Conservation (phyloP, 805 yeast genomes). For the Candida schatavii region DNA sequence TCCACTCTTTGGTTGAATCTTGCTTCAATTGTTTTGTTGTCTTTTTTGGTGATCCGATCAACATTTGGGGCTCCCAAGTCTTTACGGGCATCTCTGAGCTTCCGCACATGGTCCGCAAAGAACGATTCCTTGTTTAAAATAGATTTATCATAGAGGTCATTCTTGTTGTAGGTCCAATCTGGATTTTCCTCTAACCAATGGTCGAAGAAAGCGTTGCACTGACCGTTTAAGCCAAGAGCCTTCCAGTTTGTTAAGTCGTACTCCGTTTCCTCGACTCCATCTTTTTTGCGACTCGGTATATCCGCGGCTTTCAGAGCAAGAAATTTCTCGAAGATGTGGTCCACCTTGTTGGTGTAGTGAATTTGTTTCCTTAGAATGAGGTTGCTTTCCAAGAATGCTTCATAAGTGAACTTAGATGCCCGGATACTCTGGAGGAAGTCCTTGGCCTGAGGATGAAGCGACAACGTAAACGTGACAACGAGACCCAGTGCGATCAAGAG, state of each 20-base stretch:
- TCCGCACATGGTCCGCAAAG: conserved; percentile 11
- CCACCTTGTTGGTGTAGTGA: conserved; percentile 25
- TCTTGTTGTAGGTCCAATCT: conserved; percentile 19
- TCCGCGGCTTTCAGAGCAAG: neutral
- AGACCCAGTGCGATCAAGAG: neutral
- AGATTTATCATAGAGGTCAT: conserved; percentile 17
- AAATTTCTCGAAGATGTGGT: conserved; percentile 18
- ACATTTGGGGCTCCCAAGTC: conserved; percentile 4
- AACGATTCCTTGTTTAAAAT: conserved; percentile 17
- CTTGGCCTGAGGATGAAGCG: neutral
- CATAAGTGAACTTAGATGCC: neutral
- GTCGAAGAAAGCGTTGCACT: conserved; percentile 24
- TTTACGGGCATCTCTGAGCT: conserved; percentile 6
- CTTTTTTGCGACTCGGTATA: neutral
- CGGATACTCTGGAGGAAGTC: neutral
- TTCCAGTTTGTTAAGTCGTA: conserved; percentile 8
- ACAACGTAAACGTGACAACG: neutral
- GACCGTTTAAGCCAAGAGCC: conserved; percentile 15
- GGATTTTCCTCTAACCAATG: conserved; percentile 17
- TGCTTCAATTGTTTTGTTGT: conserved; percentile 17
- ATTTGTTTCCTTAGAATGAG: conserved; percentile 12
- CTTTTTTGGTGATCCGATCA: conserved; percentile 10
- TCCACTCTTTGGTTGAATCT: conserved; percentile 14
- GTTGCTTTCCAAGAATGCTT: conserved; percentile 12
- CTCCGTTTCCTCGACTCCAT: conserved; percentile 1